phyloP scores from a whole-genome alignment of 208 protist genomes.

The Acanthamoeba comandoni region DNA sequence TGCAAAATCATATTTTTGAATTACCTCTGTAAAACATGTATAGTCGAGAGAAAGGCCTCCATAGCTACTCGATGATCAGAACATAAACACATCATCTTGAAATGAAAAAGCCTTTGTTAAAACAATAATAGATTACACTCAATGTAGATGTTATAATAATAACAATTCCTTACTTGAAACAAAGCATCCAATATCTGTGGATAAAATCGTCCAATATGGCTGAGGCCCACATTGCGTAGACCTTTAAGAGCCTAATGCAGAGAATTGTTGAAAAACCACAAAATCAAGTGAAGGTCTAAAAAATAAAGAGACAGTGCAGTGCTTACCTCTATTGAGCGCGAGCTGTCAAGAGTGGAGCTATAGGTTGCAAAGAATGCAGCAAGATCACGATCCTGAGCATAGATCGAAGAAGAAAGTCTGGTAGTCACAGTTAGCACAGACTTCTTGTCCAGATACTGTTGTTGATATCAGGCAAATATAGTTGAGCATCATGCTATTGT shows the following conservation, averaged over 20 bases:
- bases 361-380: conserved; percentile 65
- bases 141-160: no score
- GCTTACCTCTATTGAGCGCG: background rate
- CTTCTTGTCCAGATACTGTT: conserved; percentile 58
- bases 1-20: no score
- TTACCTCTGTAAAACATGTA: conserved; percentile 18
- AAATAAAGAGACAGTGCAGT: conserved; percentile 26
- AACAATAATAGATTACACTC: no score
- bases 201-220: conserved; percentile 33
- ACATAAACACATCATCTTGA: background rate
- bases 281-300: no score
- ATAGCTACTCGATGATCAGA: background rate
- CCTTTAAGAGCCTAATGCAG: background rate
- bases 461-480: no score
- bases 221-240: conserved; percentile 1
- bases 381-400: conserved; percentile 69
- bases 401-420: conserved; percentile 46
- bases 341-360: background rate
- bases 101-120: no score
- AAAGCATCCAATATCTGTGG: conserved; percentile 43
- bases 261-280: no score
- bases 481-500: no score
- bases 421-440: conserved; percentile 62
- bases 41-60: conserved; percentile 19
- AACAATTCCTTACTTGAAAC: no score